Percentiles rank a stretch among this genome's conserved stretches.
Conservation (phyloP, 2,329 filamentous ascomycete genomes). For the Niveomyces coronatus region DNA sequence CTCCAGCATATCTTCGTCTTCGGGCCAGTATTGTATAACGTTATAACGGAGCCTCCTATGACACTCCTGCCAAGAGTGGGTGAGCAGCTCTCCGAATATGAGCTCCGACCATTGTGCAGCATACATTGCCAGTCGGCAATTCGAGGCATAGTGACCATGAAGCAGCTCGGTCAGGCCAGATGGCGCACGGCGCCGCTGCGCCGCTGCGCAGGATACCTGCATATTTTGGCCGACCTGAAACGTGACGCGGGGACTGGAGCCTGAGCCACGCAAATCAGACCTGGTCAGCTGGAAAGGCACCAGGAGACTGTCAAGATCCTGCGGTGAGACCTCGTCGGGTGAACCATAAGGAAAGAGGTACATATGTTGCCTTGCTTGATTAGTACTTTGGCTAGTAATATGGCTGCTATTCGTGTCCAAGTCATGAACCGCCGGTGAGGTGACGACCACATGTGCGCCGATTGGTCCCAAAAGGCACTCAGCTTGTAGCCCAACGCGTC, state of each 20-base stretch:
- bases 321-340: slow-evolving; percentile 52
- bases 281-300: slow-evolving; percentile 33
- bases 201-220: slow-evolving; percentile 30
- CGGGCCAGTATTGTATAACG: slow-evolving; percentile 29
- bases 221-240: slow-evolving; percentile 70
- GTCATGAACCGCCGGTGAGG: slow-evolving; percentile 47
- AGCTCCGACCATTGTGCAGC: slow-evolving; percentile 62
- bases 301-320: slow-evolving; percentile 50
- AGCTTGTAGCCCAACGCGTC: slow-evolving; percentile 63
- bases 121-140: slow-evolving; percentile 53
- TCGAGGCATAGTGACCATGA: slow-evolving; percentile 27
- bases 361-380: slow-evolving; percentile 43
- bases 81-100: slow-evolving; percentile 39
- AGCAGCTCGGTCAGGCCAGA: slow-evolving; percentile 23
- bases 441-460: slow-evolving; percentile 75
- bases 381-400: too few species aligned
- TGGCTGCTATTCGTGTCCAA: slow-evolving; percentile 45
- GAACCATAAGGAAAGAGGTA: slow-evolving; percentile 76
- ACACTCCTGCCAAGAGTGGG: slow-evolving; percentile 47
- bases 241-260: slow-evolving; percentile 56
- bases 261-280: slow-evolving; percentile 50
- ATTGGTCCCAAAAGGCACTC: slow-evolving; percentile 73
- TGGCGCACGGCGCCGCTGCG: slow-evolving; percentile 18
- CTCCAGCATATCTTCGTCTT: slow-evolving; percentile 63
- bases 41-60: slow-evolving; percentile 49